A percentile compares a stretch with the other conserved stretches of the same genome.
Evolutionary conservation across 2,329 filamentous ascomycete genomes (phyloP).

Genomic region (Clarireedia paspali): DNA sequence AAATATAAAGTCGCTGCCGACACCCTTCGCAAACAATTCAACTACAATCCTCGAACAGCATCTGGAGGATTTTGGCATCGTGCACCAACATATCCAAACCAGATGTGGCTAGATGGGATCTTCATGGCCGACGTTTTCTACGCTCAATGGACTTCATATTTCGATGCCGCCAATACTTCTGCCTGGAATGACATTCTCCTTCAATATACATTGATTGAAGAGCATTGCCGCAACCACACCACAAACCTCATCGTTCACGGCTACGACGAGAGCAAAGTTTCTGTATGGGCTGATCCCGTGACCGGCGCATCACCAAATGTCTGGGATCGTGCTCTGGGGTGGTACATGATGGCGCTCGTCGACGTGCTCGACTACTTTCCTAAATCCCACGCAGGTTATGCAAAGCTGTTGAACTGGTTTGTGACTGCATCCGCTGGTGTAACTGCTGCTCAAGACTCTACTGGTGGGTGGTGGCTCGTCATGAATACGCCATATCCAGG

Average conservation of each 20-base stretch:
- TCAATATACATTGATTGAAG: constrained; percentile 23
- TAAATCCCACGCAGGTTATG: constrained; percentile 9
- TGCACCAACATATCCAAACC: constrained; percentile 36
- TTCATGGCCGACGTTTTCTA: constrained; percentile 37
- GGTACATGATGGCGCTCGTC: constrained; percentile 33
- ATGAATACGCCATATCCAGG: constrained; percentile 6
- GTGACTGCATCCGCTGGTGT: not conserved
- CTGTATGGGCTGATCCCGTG: constrained; percentile 30
- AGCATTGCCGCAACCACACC: constrained; percentile 16
- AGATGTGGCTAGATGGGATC: constrained; percentile 49
- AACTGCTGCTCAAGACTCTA: not conserved
- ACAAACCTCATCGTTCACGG: constrained; percentile 30
- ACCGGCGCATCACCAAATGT: constrained; percentile 33
- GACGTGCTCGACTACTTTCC: constrained; percentile 30
- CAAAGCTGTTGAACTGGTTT: not conserved
- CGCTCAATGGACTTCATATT: constrained; percentile 17
- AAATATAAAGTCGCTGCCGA: constrained; percentile 44
- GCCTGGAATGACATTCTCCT: constrained; percentile 27
- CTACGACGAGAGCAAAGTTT: constrained; percentile 30
- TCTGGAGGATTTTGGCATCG: constrained; percentile 42
- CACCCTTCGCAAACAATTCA: constrained; percentile 38
- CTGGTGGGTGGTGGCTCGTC: constrained; percentile 4
- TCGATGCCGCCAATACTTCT: constrained; percentile 21
- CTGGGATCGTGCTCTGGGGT: constrained; percentile 33
- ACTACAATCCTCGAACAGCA: constrained; percentile 41